Base-by-base conservation (phyloP, 352 stramenopile genomes). In the Pythium rhizo-oryzae region DNA sequence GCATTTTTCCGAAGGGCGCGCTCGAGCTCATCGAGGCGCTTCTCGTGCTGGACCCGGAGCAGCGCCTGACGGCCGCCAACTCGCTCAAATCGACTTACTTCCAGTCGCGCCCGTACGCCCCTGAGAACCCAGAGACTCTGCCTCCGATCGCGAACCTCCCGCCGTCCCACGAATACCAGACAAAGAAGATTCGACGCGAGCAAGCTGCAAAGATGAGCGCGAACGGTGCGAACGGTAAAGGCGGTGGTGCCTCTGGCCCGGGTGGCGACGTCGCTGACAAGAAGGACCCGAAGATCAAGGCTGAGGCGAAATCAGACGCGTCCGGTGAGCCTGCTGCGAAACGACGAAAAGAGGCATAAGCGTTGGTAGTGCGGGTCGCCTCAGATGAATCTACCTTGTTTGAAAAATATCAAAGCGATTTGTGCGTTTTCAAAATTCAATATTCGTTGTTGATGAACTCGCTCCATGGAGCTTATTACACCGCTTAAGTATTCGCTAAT, bases 41-140 rank as follows among this genome's bases (percentile, higher is more conserved):
- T 74, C 81, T 99, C 9, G 90, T 97, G 52, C 95, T 99, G 65
- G 96, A 99, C 76, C 97, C 97, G 4, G 88, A 97, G 43, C 85
- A 96, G 65, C 83, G 97, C 5, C 82, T 99, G 54, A 98, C 96
- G 0, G 96, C 96, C 0, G 78, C 93, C 1, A 88, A 97, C 50
- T 97, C 95, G 23, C 72, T 99, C 41, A 90, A 96, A 54, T 91
- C 98, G 74, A 72, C 83, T 4, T 99, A 99, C 73, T 99, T 99
- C 79, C 83, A 90, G 43, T 65, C 73, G 13, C 77, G 87, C 1
- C 89, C 89, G n/a, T 86, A 79, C 52, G 77, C 84, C 2, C 85
- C 85, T 1, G 71, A 72, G 41, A 78, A 95, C 60, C 85, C 87
- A 0, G 82, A 82, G 65, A 82, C 75, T 16, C 64, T 96, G 4